These are phyloP conservation scores for Jackrogersella multiformis DNA, from an alignment of 495 filamentous ascomycete species.

Conservation along the genomic window DNA sequence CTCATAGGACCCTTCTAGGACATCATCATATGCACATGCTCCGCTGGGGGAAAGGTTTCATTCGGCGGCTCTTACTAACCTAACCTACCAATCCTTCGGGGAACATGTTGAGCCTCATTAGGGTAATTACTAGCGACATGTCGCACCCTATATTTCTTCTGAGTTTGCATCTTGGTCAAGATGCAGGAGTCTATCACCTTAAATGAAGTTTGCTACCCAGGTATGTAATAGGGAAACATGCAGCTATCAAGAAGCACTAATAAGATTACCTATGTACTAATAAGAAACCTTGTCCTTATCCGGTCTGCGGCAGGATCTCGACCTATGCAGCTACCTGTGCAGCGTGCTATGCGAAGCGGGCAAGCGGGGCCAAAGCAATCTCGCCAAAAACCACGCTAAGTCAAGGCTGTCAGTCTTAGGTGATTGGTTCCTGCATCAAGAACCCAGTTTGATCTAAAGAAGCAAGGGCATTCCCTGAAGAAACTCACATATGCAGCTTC, in stretches of 20 bases:
- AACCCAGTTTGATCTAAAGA: constrained; percentile 6
- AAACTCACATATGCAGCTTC: constrained; percentile 25
- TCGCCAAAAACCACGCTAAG: constrained; percentile 32
- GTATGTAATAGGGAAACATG: constrained; percentile 2
- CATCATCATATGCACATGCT: background rate
- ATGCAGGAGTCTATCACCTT: background rate
- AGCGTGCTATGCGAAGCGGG: constrained; percentile 17
- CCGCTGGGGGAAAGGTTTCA: constrained; percentile 1
- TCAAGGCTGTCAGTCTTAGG: constrained; percentile 17
- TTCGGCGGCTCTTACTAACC: background rate
- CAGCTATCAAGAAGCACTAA: constrained; percentile 1
- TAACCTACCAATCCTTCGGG: constrained; percentile 10
- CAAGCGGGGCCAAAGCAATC: constrained; percentile 31
- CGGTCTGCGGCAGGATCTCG: constrained; percentile 39
- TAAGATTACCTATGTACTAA: constrained; percentile 1
- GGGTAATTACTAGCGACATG: constrained; percentile 10
- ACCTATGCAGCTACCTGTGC: no score
- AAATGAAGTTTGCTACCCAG: background rate
- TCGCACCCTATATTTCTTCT: background rate
- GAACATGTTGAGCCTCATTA: constrained; percentile 14
- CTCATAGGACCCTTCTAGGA: background rate
- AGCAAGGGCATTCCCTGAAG: constrained; percentile 11
- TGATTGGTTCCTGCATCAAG: constrained; percentile 33
- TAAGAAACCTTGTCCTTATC: no score
- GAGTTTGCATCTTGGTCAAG: constrained; percentile 5